Percentiles rank a stretch among this genome's conserved stretches.
Evolutionary conservation across 495 filamentous ascomycete genomes (phyloP).

Genomic region (Saxispiralis lemnorum): DNA sequence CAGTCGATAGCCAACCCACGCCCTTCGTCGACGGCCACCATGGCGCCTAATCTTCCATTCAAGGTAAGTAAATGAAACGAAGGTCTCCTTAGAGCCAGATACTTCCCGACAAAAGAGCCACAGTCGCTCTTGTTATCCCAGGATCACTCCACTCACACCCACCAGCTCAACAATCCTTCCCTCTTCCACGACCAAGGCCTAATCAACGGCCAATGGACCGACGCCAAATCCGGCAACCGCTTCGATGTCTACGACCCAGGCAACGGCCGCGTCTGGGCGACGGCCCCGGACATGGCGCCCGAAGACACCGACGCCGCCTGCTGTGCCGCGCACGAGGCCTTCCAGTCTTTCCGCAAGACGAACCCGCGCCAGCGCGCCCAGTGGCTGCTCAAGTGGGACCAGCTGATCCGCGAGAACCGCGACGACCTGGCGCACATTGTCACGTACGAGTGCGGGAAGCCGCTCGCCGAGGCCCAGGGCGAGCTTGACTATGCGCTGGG

Average conservation of each 20-base stretch:
- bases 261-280: conserved; percentile 44
- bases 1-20: too few relatives aligned
- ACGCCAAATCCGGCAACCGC: conserved; percentile 41
- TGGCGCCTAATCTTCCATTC: conserved; percentile 14
- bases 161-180: conserved; percentile 38
- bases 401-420: conserved; percentile 23
- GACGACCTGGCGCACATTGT: conserved; percentile 32
- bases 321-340: conserved; percentile 39
- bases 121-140: too few relatives aligned
- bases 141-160: not conserved
- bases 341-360: conserved; percentile 41
- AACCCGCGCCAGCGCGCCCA: conserved; percentile 44
- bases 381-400: conserved; percentile 37
- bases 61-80: conserved; percentile 7
- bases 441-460: conserved; percentile 33
- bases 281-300: conserved; percentile 40
- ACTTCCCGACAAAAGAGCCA: too few relatives aligned
- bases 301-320: conserved; percentile 47
- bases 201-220: conserved; percentile 44
- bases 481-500: conserved; percentile 32
- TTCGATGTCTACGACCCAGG: conserved; percentile 59
- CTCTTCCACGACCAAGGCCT: conserved; percentile 42
- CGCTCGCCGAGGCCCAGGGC: conserved; percentile 27
- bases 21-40: not conserved
- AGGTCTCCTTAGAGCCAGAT: too few relatives aligned